Evolutionary conservation across 768 basidiomycete species (phyloP), one percentile per base, ranked within the genome.

Genomic region (Phanerochaete sordida): DNA sequence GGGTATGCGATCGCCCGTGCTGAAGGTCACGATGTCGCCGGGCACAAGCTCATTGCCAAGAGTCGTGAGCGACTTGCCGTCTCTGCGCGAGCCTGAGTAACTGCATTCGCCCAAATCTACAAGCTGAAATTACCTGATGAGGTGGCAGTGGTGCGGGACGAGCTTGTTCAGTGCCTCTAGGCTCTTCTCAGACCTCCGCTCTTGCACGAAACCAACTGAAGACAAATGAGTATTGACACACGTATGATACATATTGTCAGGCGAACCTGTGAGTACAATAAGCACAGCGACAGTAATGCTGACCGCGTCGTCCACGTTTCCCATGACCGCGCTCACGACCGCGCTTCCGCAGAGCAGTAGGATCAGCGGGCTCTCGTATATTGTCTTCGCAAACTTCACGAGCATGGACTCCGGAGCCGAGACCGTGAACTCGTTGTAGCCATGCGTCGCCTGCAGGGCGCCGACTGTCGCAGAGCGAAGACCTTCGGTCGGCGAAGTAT

Each of bases 11-110:
- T 98, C 95, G 21, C 95, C 95, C 0, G 94, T 95, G 26, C 82
- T 76, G 75, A 98, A 91, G 0, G 87, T 87, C 60, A 98, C 87
- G 52, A 98, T 81, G 70, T 98, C 95, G 30, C 95, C 95, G 0
- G 95, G 95, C 3, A 98, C 91, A n/a, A 98, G 86, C 69, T 96
- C 92, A 72, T 98, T 98, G 0, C 95, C 96, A 31, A 98, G 86
- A n/a, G 93, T 75, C 64, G 93, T 93, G 39, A 85, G 73, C 13
- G 84, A 83, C 65, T 84, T 81, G 28, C 84, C 83, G 73, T 88
- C 88, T 15, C 73, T 81, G 63, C 2, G 16, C 15, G 21, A 16
- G 2, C 9, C 8, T 64, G 12, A 19, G 43, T 39, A 13, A 54
- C 39, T 1, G 37, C 13, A n/a, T 2, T 30, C 3, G 19, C 7